phyloP scores from a whole-genome alignment of 164 flowering plant genomes.

The Liriodendron chinense region DNA sequence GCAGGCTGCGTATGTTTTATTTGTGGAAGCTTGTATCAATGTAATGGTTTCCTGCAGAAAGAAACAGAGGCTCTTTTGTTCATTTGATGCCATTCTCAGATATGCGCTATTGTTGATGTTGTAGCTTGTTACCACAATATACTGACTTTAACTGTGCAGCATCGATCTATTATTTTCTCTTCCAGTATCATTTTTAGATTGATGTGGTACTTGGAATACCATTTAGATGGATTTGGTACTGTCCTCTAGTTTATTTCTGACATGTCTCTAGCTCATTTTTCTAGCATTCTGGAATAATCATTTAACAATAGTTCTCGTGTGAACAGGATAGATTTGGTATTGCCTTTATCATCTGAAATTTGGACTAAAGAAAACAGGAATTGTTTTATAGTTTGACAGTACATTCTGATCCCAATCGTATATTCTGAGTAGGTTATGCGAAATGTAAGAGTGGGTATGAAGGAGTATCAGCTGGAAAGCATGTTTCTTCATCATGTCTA shows the following conservation, averaged over 20 bases:
- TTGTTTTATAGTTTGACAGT: not conserved
- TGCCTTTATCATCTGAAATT: not conserved
- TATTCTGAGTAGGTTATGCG: slow-evolving; percentile 68
- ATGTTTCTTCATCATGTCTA: slow-evolving; percentile 85
- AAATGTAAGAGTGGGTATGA: slow-evolving; percentile 61
- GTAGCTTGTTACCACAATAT: not conserved
- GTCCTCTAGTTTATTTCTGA: not conserved
- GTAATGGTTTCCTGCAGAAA: not conserved
- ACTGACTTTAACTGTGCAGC: no score
- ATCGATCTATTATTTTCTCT: not conserved
- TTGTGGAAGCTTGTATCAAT: not conserved
- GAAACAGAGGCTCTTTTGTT: not conserved
- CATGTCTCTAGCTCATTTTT: not conserved
- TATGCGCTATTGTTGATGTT: not conserved
- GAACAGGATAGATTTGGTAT: not conserved
- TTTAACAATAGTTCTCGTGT: not conserved
- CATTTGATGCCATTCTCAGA: not conserved
- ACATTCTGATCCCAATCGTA: slow-evolving; percentile 8
- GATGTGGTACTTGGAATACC: no score
- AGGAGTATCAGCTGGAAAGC: slow-evolving; percentile 93
- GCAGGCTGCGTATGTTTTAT: not conserved
- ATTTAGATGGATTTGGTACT: not conserved
- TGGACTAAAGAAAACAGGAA: not conserved
- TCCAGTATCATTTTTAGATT: not conserved
- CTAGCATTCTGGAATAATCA: not conserved